Evolutionary conservation across 768 basidiomycete genomes (phyloP).

Genomic region (Kwoniella shandongensis): DNA sequence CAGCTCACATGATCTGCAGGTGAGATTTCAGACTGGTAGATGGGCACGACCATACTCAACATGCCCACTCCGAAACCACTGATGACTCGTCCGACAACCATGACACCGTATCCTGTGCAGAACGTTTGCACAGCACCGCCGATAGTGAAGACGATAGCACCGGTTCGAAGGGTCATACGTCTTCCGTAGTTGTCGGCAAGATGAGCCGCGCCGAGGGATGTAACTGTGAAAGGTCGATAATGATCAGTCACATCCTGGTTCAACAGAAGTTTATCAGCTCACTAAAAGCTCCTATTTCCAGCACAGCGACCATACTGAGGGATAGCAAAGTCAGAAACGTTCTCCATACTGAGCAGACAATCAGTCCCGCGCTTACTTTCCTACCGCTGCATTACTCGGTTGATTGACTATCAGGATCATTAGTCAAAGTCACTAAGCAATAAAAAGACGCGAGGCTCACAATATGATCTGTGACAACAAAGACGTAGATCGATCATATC

Average conservation of each 20-base stretch:
- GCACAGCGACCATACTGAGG: conserved; percentile 78
- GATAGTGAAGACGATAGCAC: conserved; percentile 78
- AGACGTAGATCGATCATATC: not conserved
- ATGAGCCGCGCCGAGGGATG: conserved; percentile 83
- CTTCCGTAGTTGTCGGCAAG: conserved; percentile 84
- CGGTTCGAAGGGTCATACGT: conserved; percentile 76
- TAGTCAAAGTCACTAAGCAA: no score
- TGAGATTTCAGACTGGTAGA: conserved; percentile 73
- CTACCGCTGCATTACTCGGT: conserved; percentile 70
- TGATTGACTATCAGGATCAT: conserved; percentile 58
- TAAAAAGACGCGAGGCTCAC: not conserved
- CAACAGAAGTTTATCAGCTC: conserved; percentile 41
- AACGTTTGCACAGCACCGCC: conserved; percentile 83
- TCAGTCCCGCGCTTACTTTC: conserved; percentile 57
- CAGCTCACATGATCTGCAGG: conserved; percentile 77
- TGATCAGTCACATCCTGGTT: not conserved
- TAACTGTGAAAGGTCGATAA: conserved; percentile 59
- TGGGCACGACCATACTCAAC: conserved; percentile 64
- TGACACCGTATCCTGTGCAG: conserved; percentile 71
- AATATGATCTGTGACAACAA: conserved; percentile 13
- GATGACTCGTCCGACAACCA: conserved; percentile 79
- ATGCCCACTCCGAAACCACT: conserved; percentile 89
- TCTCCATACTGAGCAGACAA: not conserved
- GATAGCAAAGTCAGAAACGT: not conserved
- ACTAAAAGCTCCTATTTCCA: conserved; percentile 91